Percentiles rank a stretch among this genome's conserved stretches.
These are phyloP conservation scores for Podospora didyma DNA, from an alignment of 495 filamentous ascomycete species.

Conservation along the genomic window DNA sequence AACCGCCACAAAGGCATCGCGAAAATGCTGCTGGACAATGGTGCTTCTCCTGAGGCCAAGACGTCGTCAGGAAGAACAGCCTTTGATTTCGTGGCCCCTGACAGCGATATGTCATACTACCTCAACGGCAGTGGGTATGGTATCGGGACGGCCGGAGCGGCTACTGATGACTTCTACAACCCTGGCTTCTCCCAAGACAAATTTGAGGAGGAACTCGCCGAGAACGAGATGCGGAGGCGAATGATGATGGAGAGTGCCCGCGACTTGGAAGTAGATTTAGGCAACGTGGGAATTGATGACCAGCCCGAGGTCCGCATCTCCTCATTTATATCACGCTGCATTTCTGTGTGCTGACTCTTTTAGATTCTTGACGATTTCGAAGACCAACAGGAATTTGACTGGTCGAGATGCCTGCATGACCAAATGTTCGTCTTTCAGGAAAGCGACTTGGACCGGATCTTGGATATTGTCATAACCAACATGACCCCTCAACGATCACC, in stretches of 20 bases:
- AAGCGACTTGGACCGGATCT: conserved; percentile 77
- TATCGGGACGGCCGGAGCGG: conserved; percentile 79
- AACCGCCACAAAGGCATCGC: conserved; percentile 95
- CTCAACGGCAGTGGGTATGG: conserved; percentile 89
- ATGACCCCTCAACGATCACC: conserved; percentile 96
- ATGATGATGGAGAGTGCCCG: conserved; percentile 99
- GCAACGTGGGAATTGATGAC: conserved; percentile 93
- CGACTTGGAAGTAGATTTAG: conserved; percentile 94
- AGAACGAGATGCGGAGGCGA: conserved; percentile 89
- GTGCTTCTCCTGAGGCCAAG: conserved; percentile 91
- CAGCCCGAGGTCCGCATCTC: conserved; percentile 70
- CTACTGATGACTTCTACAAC: conserved; percentile 95
- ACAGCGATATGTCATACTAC: conserved; percentile 95
- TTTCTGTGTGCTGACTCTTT: conserved; percentile 5
- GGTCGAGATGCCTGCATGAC: conserved; percentile 91
- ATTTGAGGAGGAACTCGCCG: conserved; percentile 96
- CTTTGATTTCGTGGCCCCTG: conserved; percentile 89
- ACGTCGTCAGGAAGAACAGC: conserved; percentile 93
- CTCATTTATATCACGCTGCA: conserved; percentile 3
- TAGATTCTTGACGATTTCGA: conserved; percentile 80
- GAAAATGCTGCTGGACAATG: conserved; percentile 85
- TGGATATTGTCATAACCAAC: conserved; percentile 94
- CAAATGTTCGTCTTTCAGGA: conserved; percentile 99
- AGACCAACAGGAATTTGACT: conserved; percentile 94
- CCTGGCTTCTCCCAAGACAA: conserved; percentile 85